These are phyloP conservation scores for Fragaria ananassa DNA, from an alignment of 306 rosid genomes.

Conservation along the genomic window DNA sequence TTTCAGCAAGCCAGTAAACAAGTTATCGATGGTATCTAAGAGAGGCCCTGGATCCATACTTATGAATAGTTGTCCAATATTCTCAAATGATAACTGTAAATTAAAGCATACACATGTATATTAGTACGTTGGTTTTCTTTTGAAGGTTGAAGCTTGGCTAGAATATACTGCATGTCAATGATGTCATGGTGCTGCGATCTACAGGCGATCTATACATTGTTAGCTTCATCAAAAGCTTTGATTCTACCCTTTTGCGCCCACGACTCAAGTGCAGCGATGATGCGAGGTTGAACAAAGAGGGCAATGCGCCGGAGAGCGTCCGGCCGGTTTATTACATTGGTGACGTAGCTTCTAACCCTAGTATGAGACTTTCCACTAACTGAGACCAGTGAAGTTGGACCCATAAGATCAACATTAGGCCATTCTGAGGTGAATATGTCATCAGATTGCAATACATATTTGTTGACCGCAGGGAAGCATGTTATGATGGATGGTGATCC, in stretches of 20 bases:
- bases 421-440: slow-evolving; percentile 10
- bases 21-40: slow-evolving; percentile 11
- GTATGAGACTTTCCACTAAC: slow-evolving; percentile 29
- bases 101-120: neutral
- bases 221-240: slow-evolving; percentile 18
- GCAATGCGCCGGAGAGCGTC: slow-evolving; percentile 18
- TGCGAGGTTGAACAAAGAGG: slow-evolving; percentile 20
- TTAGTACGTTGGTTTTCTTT: no score
- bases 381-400: slow-evolving; percentile 20
- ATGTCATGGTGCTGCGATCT: no score
- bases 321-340: slow-evolving; percentile 10
- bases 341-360: slow-evolving; percentile 11
- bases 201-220: neutral
- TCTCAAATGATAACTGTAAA: slow-evolving; percentile 23
- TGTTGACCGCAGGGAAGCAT: slow-evolving; percentile 22
- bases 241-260: slow-evolving; percentile 26
- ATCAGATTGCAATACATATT: slow-evolving; percentile 10
- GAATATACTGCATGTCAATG: neutral
- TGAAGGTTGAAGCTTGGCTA: neutral
- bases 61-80: slow-evolving; percentile 18
- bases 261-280: slow-evolving; percentile 8
- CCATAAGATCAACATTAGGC: slow-evolving; percentile 20
- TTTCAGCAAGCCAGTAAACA: slow-evolving; percentile 6
- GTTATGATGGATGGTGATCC: slow-evolving; percentile 35
- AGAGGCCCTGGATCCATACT: slow-evolving; percentile 23